Evolutionary conservation across 1,284 basidiomycete species (phyloP).

Genomic region (Apiotrichum brassicae): DNA sequence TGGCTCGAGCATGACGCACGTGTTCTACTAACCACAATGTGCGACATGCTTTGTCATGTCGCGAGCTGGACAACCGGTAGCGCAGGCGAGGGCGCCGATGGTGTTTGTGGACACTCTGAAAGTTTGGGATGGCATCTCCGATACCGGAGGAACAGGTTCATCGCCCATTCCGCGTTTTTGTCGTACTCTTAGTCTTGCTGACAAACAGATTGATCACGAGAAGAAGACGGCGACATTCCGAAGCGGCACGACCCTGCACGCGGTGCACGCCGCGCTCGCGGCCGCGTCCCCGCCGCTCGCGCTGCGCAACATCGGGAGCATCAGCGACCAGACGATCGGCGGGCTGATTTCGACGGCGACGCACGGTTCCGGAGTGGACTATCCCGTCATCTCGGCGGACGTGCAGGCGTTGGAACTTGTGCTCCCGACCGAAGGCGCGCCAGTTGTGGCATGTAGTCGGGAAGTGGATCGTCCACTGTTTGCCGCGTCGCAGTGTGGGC

Average conservation of each 20-base stretch:
- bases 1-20: too few relatives aligned
- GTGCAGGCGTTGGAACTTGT: conserved; percentile 71
- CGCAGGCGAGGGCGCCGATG: too few relatives aligned
- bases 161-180: too few relatives aligned
- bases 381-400: conserved; percentile 75
- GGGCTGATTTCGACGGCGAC: conserved; percentile 92
- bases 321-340: conserved; percentile 93
- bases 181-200: conserved; percentile 60
- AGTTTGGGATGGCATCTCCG: too few relatives aligned
- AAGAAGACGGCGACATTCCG: conserved; percentile 58
- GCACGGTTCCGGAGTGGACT: conserved; percentile 80
- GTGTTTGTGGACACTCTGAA: too few relatives aligned
- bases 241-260: conserved; percentile 70
- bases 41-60: not conserved
- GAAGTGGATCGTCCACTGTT: conserved; percentile 68
- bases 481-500: conserved; percentile 82
- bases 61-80: too few relatives aligned
- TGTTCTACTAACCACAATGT: too few relatives aligned
- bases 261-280: conserved; percentile 61
- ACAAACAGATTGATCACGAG: conserved; percentile 61
- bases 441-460: conserved; percentile 25
- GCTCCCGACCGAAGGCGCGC: conserved; percentile 34
- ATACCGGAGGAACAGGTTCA: too few relatives aligned
- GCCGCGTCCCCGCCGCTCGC: conserved; percentile 60
- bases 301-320: conserved; percentile 89